phyloP scores from a whole-genome alignment of 2,329 filamentous ascomycete genomes.

The Pyrenophora graminea region DNA sequence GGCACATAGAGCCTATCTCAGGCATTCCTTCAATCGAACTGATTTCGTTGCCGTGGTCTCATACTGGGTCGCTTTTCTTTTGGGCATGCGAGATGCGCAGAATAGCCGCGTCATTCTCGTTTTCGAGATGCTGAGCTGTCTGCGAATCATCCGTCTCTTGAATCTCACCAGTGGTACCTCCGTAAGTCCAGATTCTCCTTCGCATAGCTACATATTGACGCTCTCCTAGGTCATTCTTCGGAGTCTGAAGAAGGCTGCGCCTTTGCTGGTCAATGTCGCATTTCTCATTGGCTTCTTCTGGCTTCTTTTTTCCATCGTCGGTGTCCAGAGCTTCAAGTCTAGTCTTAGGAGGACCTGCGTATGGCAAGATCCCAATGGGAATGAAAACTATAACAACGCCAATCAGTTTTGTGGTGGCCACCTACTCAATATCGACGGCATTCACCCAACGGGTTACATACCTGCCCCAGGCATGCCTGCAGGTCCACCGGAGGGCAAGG shows the following conservation, averaged over 20 bases:
- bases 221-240: slow-evolving; percentile 76
- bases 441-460: slow-evolving; percentile 67
- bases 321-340: slow-evolving; percentile 84
- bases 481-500: slow-evolving; percentile 64
- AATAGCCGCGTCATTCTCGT: slow-evolving; percentile 74
- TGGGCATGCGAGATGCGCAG: slow-evolving; percentile 73
- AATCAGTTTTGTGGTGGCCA: slow-evolving; percentile 87
- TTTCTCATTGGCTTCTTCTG: slow-evolving; percentile 97
- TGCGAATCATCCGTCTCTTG: slow-evolving; percentile 89
- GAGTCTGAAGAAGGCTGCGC: slow-evolving; percentile 93
- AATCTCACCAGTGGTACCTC: slow-evolving; percentile 92
- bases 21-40: slow-evolving; percentile 93
- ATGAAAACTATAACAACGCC: slow-evolving; percentile 58
- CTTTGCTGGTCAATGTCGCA: slow-evolving; percentile 86
- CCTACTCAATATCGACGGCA: slow-evolving; percentile 59
- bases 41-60: slow-evolving; percentile 94
- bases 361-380: slow-evolving; percentile 56
- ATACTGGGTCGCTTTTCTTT: slow-evolving; percentile 86
- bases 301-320: slow-evolving; percentile 95
- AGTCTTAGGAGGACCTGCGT: slow-evolving; percentile 56
- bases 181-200: slow-evolving; percentile 55
- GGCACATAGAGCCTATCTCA: slow-evolving; percentile 86
- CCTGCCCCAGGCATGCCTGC: slow-evolving; percentile 47
- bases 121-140: slow-evolving; percentile 94
- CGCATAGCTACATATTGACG: slow-evolving; percentile 6